A percentile compares a stretch with the other conserved stretches of the same genome.
phyloP scores from a whole-genome alignment of 495 filamentous ascomycete genomes.

The Tuber magnatum region DNA sequence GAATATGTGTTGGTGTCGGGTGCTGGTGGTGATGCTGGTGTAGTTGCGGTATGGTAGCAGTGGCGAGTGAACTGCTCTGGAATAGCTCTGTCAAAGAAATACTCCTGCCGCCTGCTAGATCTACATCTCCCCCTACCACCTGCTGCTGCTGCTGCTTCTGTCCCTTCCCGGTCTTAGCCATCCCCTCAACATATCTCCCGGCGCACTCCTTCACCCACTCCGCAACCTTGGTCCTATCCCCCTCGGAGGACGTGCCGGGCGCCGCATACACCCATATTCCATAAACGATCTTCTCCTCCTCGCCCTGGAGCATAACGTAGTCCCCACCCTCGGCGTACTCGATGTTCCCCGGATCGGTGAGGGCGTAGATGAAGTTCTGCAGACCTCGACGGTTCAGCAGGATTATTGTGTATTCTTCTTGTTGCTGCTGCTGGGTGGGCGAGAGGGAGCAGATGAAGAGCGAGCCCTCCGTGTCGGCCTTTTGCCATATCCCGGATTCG shows the following conservation, averaged over 20 bases:
- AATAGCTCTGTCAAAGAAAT: slow-evolving; percentile 36
- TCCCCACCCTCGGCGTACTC: slow-evolving; percentile 36
- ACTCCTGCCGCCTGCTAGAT: slow-evolving; percentile 18
- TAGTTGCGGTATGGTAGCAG: slow-evolving; percentile 2
- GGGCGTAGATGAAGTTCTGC: slow-evolving; percentile 41
- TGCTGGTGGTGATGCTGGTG: slow-evolving; percentile 17
- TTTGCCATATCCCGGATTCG: slow-evolving; percentile 25
- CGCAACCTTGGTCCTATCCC: slow-evolving; percentile 26
- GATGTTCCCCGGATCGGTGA: slow-evolving; percentile 36
- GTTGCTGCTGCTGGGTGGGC: slow-evolving; percentile 64
- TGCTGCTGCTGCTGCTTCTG: slow-evolving; percentile 13
- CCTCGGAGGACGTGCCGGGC: slow-evolving; percentile 20
- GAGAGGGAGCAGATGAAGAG: slow-evolving; percentile 30
- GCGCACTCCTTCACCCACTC: slow-evolving; percentile 30
- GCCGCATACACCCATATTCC: slow-evolving; percentile 35
- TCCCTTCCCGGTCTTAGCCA: slow-evolving; percentile 1
- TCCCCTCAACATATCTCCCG: slow-evolving; percentile 3
- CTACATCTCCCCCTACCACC: slow-evolving; percentile 3
- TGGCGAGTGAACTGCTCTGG: slow-evolving; percentile 11
- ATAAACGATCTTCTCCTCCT: slow-evolving; percentile 28
- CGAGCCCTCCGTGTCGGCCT: slow-evolving; percentile 32
- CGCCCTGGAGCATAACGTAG: slow-evolving; percentile 27
- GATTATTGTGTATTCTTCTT: slow-evolving; percentile 39
- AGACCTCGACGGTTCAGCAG: slow-evolving; percentile 42
- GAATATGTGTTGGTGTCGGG: slow-evolving; percentile 9